Conservation (phyloP, 148 eudicot genomes). For the Silene conica region DNA sequence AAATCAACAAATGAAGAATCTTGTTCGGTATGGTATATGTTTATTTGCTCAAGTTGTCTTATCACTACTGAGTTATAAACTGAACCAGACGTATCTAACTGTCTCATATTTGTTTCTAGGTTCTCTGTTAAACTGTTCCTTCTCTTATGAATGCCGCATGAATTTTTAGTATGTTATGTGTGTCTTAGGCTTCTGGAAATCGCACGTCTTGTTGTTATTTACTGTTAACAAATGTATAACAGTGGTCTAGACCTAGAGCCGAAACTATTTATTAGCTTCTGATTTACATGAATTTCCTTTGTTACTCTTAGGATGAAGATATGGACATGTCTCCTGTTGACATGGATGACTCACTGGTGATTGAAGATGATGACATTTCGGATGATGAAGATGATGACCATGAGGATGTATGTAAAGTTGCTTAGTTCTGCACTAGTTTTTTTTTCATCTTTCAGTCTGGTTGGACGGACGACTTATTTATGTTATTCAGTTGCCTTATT, state of each 20-base stretch:
- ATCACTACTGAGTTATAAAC: background rate
- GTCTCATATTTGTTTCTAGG: background rate
- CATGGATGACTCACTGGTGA: slow-evolving; percentile 85
- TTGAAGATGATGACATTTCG: slow-evolving; percentile 87
- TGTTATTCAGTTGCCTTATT: slow-evolving; percentile 7
- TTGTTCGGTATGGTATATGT: slow-evolving; percentile 59
- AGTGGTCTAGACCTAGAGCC: background rate
- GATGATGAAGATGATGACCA: slow-evolving; percentile 92
- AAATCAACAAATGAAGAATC: slow-evolving; percentile 64
- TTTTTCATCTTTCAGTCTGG: background rate
- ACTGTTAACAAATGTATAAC: background rate
- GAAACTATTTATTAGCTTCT: background rate
- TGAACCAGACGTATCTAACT: background rate
- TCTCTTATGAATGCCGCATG: background rate
- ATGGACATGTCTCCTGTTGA: slow-evolving; percentile 83
- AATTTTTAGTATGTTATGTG: background rate
- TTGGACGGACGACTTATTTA: background rate
- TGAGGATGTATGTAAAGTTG: slow-evolving; percentile 62
- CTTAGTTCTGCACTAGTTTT: background rate
- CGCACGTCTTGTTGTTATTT: background rate
- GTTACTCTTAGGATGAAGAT: slow-evolving; percentile 74
- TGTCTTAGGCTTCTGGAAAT: background rate
- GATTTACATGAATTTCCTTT: background rate
- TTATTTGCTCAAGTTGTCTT: slow-evolving; percentile 2
- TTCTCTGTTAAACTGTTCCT: background rate